Evolutionary conservation across 371 early-diverging fungal genomes (phyloP).

Genomic region (Mortierella sp.): DNA sequence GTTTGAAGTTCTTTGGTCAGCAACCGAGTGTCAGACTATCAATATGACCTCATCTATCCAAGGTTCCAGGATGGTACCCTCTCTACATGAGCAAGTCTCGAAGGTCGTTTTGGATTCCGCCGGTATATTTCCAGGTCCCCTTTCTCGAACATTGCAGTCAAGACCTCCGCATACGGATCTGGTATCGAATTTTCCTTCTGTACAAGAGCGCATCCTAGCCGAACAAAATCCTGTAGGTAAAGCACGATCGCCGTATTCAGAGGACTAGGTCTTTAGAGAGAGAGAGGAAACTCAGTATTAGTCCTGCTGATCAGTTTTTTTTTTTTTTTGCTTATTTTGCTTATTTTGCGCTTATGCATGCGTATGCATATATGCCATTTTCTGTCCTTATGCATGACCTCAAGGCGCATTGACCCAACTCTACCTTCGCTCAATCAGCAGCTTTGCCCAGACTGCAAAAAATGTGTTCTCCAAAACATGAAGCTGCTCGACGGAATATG

Average conservation of each 20-base stretch:
- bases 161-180: constrained; percentile 25
- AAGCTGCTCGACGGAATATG: constrained; percentile 10
- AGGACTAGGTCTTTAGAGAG: constrained; percentile 20
- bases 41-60: constrained; percentile 27
- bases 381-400: neutral
- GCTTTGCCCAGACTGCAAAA: constrained; percentile 41
- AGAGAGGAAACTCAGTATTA: neutral
- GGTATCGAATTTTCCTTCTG: constrained; percentile 28
- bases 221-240: constrained; percentile 33
- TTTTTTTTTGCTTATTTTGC: neutral
- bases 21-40: constrained; percentile 12
- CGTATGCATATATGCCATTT: neutral
- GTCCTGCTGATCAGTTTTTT: neutral
- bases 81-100: constrained; percentile 34
- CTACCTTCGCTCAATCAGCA: constrained; percentile 42
- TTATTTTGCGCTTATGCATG: too few species aligned
- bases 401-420: neutral
- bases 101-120: constrained; percentile 42
- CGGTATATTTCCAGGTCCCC: constrained; percentile 38
- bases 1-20: neutral
- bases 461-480: constrained; percentile 21
- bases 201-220: constrained; percentile 28
- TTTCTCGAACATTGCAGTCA: constrained; percentile 34
- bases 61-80: constrained; percentile 9
- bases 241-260: constrained; percentile 9